Base-by-base conservation (phyloP, 2,329 filamentous ascomycete species). In the Colletotrichum spinosum region DNA sequence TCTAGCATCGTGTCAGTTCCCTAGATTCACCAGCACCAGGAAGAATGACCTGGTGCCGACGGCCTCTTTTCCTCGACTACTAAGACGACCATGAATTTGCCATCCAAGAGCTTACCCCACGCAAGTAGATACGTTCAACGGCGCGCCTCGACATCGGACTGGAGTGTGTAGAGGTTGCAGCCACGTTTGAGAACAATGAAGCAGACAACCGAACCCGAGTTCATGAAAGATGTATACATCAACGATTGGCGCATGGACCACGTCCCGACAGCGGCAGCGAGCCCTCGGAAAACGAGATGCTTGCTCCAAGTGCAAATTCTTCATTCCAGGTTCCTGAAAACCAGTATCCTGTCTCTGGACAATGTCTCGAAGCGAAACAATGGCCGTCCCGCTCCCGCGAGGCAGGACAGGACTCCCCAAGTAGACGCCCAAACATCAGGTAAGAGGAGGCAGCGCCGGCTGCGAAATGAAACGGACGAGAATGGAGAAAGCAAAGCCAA, bases 311-410 rank as follows among this genome's bases (percentile, higher is more conserved):
- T 2, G 15, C 13, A 38, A 51, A 55, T 48, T 25, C 15, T 42
- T 41, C 42, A 25, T 25, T 25, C 25, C 25, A 25, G 4, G 48
- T 55, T 13, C 57, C 17, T 35, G 25, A 52, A 33, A 45, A 44
- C 35, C 8, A 17, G 17, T 10, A 17, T 37, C 45, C 57, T 61
- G 62, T 48, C 39, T 55, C 62, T 56, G 62, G 17, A 17, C 46
- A 48, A 61, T 65, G 62, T 65, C 57, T 65, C 35, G 49, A 33
- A n/a, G 17, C 57, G 48, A 65, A 62, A 65, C 62, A 57, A 57
- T 9, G 42, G 58, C 33, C 58, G 52, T 44, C 62, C 52, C 37
- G 48, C 25, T 65, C 41, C 48, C 42, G 63, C 10, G 48, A 17
- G 13, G 53, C 25, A 5, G 25, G 25, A 25, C 25, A 25, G 3